phyloP scores from a whole-genome alignment of 805 yeast genomes.

The Suhomyces sp. region DNA sequence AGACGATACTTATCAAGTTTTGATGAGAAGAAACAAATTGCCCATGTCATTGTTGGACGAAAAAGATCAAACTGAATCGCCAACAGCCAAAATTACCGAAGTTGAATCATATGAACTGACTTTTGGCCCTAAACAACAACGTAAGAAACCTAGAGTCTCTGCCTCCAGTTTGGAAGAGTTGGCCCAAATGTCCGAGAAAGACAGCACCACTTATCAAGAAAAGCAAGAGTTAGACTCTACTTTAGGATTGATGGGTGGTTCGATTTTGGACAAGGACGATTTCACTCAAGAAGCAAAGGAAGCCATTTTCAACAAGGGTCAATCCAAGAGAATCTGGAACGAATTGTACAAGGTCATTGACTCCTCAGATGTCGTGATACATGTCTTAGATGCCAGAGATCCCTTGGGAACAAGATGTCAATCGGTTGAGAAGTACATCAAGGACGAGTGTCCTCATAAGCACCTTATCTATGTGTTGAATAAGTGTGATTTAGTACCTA shows the following conservation, averaged over 20 bases:
- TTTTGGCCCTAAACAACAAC: constrained; percentile 93
- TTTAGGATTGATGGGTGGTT: constrained; percentile 75
- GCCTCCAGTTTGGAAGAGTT: constrained; percentile 78
- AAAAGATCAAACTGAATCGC: constrained; percentile 70
- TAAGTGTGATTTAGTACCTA: constrained; percentile 97
- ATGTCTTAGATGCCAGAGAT: constrained; percentile 95
- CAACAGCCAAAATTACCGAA: constrained; percentile 77
- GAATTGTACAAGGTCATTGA: constrained; percentile 95
- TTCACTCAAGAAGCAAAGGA: constrained; percentile 91
- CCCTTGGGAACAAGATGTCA: constrained; percentile 95
- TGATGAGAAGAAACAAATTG: constrained; percentile 82
- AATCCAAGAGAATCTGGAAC: constrained; percentile 97
- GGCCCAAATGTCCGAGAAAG: constrained; percentile 55
- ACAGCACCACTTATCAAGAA: constrained; percentile 62
- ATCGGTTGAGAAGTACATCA: constrained; percentile 88
- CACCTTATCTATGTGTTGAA: constrained; percentile 91
- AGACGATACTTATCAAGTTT: constrained; percentile 79
- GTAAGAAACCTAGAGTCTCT: constrained; percentile 83
- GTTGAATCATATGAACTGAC: constrained; percentile 80
- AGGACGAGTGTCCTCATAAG: constrained; percentile 93
- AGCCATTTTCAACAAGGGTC: constrained; percentile 94
- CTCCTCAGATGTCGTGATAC: constrained; percentile 95
- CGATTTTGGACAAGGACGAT: constrained; percentile 61
- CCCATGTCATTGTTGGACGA: constrained; percentile 96
- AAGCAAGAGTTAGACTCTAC: constrained; percentile 73